Percentiles rank a stretch among this genome's conserved stretches.
phyloP scores from a whole-genome alignment of 108 stramenopile genomes.

The Fragilaria radians region DNA sequence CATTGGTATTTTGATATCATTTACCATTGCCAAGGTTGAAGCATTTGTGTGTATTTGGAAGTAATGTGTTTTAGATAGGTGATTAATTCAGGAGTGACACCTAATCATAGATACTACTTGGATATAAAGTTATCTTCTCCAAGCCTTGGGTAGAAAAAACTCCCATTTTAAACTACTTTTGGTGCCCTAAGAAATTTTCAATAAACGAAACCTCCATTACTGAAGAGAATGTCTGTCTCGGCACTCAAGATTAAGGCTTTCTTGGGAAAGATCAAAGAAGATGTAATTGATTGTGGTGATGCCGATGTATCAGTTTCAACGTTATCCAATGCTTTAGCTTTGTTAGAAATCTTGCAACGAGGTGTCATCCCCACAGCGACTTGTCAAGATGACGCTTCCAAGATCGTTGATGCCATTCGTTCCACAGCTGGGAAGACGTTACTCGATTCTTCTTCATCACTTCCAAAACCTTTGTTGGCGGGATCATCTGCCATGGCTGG shows the following conservation, averaged over 20 bases:
- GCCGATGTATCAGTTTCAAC: neutral
- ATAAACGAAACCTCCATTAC: too few species aligned
- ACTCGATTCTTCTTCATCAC: constrained; percentile 8
- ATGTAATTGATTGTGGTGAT: constrained; percentile 4
- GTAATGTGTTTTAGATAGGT: too few species aligned
- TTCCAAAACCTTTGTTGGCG: constrained; percentile 35
- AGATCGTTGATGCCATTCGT: constrained; percentile 18
- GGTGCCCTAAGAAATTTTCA: too few species aligned
- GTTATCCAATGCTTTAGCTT: neutral
- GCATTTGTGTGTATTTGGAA: too few species aligned
- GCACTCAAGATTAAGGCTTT: constrained; percentile 25
- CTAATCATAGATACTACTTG: too few species aligned
- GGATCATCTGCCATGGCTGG: constrained; percentile 33
- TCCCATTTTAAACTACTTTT: too few species aligned
- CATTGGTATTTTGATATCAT: too few species aligned
- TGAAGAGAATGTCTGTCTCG: neutral
- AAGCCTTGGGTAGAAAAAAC: too few species aligned
- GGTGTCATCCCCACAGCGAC: constrained; percentile 17
- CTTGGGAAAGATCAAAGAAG: constrained; percentile 16
- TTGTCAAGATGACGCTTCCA: constrained; percentile 1
- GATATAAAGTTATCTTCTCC: too few species aligned
- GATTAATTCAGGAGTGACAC: too few species aligned
- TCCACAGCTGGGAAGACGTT: constrained; percentile 25
- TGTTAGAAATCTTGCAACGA: constrained; percentile 30
- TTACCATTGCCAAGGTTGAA: too few species aligned